phyloP scores from a whole-genome alignment of 192 early-diverging fungal genomes.

The Martensiomyces pterosporus region DNA sequence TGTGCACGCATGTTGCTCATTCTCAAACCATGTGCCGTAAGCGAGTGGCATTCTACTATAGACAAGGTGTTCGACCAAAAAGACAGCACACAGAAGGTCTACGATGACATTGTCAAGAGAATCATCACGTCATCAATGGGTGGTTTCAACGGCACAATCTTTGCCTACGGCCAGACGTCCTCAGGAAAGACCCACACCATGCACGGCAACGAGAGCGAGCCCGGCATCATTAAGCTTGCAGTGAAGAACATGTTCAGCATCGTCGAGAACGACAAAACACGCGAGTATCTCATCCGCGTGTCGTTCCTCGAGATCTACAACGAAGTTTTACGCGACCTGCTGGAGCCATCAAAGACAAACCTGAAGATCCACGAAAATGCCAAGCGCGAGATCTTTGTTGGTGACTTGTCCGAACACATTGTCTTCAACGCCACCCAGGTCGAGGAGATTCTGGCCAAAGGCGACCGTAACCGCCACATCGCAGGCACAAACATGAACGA shows the following conservation, averaged over 20 bases:
- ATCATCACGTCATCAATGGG: conserved; percentile 72
- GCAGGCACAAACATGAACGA: conserved; percentile 93
- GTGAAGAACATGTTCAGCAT: conserved; percentile 61
- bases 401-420: conserved; percentile 61
- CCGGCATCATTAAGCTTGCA: conserved; percentile 66
- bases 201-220: conserved; percentile 58
- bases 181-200: conserved; percentile 87
- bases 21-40: neutral
- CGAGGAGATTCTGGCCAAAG: conserved; percentile 67
- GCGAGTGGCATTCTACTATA: conserved; percentile 7
- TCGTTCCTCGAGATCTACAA: conserved; percentile 99
- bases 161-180: conserved; percentile 97
- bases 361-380: conserved; percentile 84
- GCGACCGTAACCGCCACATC: conserved; percentile 80
- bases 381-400: conserved; percentile 61
- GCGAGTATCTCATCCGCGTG: conserved; percentile 90
- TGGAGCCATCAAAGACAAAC: conserved; percentile 76
- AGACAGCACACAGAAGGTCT: conserved; percentile 39
- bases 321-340: conserved; percentile 85
- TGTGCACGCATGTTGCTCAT: neutral
- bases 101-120: conserved; percentile 50
- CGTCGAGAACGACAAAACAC: conserved; percentile 44
- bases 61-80: conserved; percentile 51
- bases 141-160: conserved; percentile 95
- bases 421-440: conserved; percentile 59